phyloP scores from a whole-genome alignment of 139 green algal genomes.

The Chlorella sp. region DNA sequence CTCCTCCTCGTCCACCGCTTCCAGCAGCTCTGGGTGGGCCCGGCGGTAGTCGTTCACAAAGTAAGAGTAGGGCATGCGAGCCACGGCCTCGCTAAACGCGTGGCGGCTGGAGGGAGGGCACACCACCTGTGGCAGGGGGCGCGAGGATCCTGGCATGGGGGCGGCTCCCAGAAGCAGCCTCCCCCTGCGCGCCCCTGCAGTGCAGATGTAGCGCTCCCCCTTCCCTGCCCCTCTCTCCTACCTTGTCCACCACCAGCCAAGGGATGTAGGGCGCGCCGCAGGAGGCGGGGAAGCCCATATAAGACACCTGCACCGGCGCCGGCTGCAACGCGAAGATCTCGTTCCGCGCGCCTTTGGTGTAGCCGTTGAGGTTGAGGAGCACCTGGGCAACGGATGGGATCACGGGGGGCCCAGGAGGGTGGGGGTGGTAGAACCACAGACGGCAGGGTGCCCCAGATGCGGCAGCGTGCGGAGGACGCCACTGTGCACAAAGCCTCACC shows the following conservation, averaged over 20 bases:
- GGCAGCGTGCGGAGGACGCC: background rate
- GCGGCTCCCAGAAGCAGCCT: no score
- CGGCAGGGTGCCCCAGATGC: background rate
- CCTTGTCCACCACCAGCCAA: slow-evolving; percentile 86
- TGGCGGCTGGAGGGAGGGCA: slow-evolving; percentile 55
- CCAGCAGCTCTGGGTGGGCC: slow-evolving; percentile 62
- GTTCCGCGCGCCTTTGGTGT: slow-evolving; percentile 93
- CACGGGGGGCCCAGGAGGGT: background rate
- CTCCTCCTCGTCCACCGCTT: slow-evolving; percentile 42
- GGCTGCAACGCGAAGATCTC: slow-evolving; percentile 90
- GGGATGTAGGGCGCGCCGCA: slow-evolving; percentile 79
- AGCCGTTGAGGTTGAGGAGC: slow-evolving; percentile 89
- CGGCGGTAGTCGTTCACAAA: slow-evolving; percentile 91
- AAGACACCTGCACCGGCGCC: slow-evolving; percentile 81
- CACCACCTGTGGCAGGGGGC: slow-evolving; percentile 28
- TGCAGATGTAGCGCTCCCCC: background rate
- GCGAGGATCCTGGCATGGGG: no score
- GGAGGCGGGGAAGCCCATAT: slow-evolving; percentile 93
- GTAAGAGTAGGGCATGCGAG: slow-evolving; percentile 90
- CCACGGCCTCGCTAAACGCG: slow-evolving; percentile 86
- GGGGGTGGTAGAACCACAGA: no score
- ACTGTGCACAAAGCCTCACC: slow-evolving; percentile 31
- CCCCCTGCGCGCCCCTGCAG: background rate
- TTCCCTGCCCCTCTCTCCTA: slow-evolving; percentile 38
- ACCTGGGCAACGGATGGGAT: slow-evolving; percentile 50